Evolutionary conservation across 169 alveolate genomes (phyloP).

Genomic region (Cryptosporidium andersoni): DNA sequence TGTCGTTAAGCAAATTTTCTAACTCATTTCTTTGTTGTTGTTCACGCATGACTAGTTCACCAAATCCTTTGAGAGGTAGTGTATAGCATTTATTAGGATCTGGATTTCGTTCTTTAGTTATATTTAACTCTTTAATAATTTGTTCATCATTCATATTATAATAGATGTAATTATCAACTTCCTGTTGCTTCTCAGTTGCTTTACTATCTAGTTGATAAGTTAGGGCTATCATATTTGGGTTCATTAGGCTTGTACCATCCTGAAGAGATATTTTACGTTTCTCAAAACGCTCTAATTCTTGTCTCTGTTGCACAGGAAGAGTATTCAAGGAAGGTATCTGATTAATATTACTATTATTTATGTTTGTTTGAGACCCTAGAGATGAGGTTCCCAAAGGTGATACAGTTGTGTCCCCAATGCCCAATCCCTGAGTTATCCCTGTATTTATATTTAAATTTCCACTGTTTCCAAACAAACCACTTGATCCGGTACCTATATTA

Average conservation of each 20-base stretch:
- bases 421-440: no score
- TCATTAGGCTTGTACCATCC: slow-evolving; percentile 31
- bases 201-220: slow-evolving; percentile 64
- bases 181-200: slow-evolving; percentile 66
- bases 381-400: no score
- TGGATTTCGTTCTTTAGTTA: slow-evolving; percentile 51
- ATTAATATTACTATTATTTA: no score
- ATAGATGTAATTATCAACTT: slow-evolving; percentile 51
- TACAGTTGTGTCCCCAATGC: no score
- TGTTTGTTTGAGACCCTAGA: no score
- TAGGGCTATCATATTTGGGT: slow-evolving; percentile 50
- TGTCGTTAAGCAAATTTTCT: slow-evolving; percentile 38
- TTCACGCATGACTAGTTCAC: slow-evolving; percentile 56
- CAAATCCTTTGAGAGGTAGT: slow-evolving; percentile 63
- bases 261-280: slow-evolving; percentile 43
- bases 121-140: slow-evolving; percentile 31
- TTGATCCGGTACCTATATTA: no score
- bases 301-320: slow-evolving; percentile 62
- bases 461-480: no score
- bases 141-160: slow-evolving; percentile 61
- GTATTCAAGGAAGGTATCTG: slow-evolving; percentile 5
- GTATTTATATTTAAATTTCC: no score
- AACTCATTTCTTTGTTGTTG: slow-evolving; percentile 63
- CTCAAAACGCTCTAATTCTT: slow-evolving; percentile 58
- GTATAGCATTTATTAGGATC: slow-evolving; percentile 58